phyloP scores from a whole-genome alignment of 75 land plant species.

The Gnetum montanum region DNA sequence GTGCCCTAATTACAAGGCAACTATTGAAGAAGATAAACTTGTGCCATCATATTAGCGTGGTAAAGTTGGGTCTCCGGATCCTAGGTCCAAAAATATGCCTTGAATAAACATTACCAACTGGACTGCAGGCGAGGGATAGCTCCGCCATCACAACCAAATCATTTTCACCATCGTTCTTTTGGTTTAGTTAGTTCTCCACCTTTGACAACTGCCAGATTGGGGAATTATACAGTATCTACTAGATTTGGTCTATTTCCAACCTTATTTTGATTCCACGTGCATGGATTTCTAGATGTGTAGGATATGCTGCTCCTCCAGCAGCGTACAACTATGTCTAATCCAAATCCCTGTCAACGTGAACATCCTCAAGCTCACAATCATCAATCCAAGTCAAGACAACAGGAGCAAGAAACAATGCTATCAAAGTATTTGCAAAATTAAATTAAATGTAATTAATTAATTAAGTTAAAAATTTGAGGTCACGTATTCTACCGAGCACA shows the following conservation, averaged over 20 bases:
- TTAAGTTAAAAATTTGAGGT: no score
- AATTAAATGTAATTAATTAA: no score
- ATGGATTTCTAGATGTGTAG: slow-evolving; percentile 63
- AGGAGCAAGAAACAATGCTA: slow-evolving; percentile 51
- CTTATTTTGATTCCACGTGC: slow-evolving; percentile 63
- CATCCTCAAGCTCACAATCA: slow-evolving; percentile 29
- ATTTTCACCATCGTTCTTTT: slow-evolving; percentile 31
- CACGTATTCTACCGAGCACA: no score
- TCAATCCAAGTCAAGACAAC: slow-evolving; percentile 16
- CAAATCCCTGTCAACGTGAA: slow-evolving; percentile 33
- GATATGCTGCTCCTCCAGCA: slow-evolving; percentile 46
- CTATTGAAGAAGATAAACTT: slow-evolving; percentile 69
- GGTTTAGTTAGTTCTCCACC: slow-evolving; percentile 39
- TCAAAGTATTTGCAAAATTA: slow-evolving; percentile 29
- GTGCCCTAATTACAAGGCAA: slow-evolving; percentile 90
- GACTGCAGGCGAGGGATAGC: slow-evolving; percentile 77
- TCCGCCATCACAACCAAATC: slow-evolving; percentile 29
- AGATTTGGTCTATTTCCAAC: slow-evolving; percentile 77
- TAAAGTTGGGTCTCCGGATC: slow-evolving; percentile 52
- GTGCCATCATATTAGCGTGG: slow-evolving; percentile 88
- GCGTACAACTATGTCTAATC: slow-evolving; percentile 53
- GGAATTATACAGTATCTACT: slow-evolving; percentile 66
- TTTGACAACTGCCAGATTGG: slow-evolving; percentile 49
- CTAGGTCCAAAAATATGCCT: slow-evolving; percentile 60
- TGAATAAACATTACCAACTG: slow-evolving; percentile 65